A percentile compares a stretch with the other conserved stretches of the same genome.
Evolutionary conservation across 2,329 filamentous ascomycete genomes (phyloP).

Genomic region (Cladosporium colombiae): DNA sequence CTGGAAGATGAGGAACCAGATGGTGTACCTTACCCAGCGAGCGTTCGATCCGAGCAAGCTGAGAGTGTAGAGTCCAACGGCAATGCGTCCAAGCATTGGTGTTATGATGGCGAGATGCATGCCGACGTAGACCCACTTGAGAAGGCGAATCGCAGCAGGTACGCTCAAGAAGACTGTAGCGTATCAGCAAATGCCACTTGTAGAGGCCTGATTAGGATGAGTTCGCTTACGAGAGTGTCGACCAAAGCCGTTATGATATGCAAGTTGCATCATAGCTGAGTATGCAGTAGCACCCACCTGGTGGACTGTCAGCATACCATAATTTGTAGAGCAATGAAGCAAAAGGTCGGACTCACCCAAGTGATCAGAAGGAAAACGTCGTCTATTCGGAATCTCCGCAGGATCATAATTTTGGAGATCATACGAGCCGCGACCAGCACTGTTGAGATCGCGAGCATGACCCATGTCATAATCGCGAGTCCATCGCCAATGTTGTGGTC

Average conservation of each 20-base stretch:
- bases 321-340: neutral
- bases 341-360: constrained; percentile 3
- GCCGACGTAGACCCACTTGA: constrained; percentile 10
- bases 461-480: constrained; percentile 14
- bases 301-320: neutral
- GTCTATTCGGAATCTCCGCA: constrained; percentile 7
- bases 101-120: constrained; percentile 9
- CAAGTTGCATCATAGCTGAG: constrained; percentile 4
- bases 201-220: neutral
- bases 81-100: constrained; percentile 5
- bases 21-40: neutral
- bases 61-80: constrained; percentile 14
- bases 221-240: constrained; percentile 4
- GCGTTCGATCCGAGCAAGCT: neutral
- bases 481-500: constrained; percentile 10
- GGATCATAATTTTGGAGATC: constrained; percentile 1
- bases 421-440: constrained; percentile 9
- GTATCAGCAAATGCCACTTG: neutral
- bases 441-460: constrained; percentile 10
- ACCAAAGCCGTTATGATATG: constrained; percentile 15
- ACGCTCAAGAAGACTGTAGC: constrained; percentile 6
- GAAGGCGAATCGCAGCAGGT: neutral
- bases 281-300: neutral
- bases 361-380: constrained; percentile 8
- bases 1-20: constrained; percentile 7